phyloP scores from a whole-genome alignment of 2,329 filamentous ascomycete species.

The Claviceps purpurea region DNA sequence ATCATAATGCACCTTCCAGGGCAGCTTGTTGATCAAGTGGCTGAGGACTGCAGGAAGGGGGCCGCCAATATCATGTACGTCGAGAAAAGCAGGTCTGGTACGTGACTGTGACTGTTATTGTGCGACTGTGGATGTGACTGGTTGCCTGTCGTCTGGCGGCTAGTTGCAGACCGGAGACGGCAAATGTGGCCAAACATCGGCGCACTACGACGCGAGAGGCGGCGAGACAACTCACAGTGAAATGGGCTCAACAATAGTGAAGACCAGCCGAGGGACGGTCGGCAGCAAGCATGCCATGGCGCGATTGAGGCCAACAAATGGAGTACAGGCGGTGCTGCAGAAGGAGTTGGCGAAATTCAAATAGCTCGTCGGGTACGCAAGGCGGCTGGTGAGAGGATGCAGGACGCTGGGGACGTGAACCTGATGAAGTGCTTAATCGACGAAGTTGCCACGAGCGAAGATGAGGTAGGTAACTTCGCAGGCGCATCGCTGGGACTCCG shows the following conservation, averaged over 20 bases:
- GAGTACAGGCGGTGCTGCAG: neutral
- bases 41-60: neutral
- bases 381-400: neutral
- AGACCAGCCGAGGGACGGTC: slow-evolving; percentile 48
- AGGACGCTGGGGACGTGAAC: neutral
- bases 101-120: neutral
- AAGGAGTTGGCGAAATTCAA: neutral
- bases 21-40: neutral
- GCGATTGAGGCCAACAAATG: neutral
- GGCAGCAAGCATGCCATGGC: slow-evolving; percentile 50
- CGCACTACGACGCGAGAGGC: neutral
- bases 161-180: slow-evolving; percentile 1
- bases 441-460: neutral
- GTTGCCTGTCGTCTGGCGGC: no score
- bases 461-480: no score
- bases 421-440: neutral
- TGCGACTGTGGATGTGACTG: neutral
- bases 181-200: neutral
- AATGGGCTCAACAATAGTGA: slow-evolving; percentile 55
- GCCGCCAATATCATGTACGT: neutral
- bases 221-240: slow-evolving; percentile 39
- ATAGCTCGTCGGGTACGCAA: neutral
- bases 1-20: neutral
- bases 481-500: no score
- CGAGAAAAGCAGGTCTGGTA: neutral